phyloP scores from a whole-genome alignment of 352 stramenopile species.

The Pythium insidiosum region DNA sequence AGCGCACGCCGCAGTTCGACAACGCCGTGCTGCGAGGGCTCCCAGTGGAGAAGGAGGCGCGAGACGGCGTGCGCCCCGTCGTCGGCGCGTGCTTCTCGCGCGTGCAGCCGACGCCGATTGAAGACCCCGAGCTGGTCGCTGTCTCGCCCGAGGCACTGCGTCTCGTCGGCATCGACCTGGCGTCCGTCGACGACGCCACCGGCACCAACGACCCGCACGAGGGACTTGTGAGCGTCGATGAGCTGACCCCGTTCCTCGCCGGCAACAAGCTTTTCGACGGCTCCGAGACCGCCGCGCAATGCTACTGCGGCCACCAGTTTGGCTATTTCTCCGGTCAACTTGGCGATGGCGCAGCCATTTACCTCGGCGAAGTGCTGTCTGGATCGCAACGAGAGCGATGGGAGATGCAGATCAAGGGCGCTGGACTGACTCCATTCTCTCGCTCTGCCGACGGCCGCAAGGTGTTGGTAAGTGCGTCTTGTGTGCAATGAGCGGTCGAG shows the following conservation, averaged over 20 bases:
- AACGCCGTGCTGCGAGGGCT: conserved; percentile 58
- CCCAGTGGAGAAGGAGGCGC: conserved; percentile 39
- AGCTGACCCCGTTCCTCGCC: conserved; percentile 45
- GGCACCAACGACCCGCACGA: conserved; percentile 14
- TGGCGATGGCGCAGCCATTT: conserved; percentile 86
- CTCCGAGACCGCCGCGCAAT: conserved; percentile 77
- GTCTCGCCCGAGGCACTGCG: conserved; percentile 35
- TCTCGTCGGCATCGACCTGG: conserved; percentile 52
- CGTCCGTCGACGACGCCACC: conserved; percentile 1
- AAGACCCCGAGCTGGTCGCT: conserved; percentile 49
- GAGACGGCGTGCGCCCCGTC: conserved; percentile 48
- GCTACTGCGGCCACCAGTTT: conserved; percentile 91
- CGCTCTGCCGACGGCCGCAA: conserved; percentile 91
- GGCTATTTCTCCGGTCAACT: conserved; percentile 89
- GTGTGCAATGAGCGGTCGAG: no score
- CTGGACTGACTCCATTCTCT: conserved; percentile 93
- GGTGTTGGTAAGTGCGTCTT: conserved; percentile 30
- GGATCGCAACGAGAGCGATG: conserved; percentile 34
- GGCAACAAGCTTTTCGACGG: conserved; percentile 71
- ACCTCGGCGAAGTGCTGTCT: conserved; percentile 79
- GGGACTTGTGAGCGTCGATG: conserved; percentile 24
- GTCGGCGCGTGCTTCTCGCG: conserved; percentile 53
- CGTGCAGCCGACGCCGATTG: conserved; percentile 48
- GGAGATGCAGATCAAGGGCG: conserved; percentile 97
- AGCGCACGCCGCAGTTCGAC: conserved; percentile 33